Percentiles rank a stretch among this genome's conserved stretches.
Conservation (phyloP, 495 filamentous ascomycete species). For the Delitschia confertaspora region DNA sequence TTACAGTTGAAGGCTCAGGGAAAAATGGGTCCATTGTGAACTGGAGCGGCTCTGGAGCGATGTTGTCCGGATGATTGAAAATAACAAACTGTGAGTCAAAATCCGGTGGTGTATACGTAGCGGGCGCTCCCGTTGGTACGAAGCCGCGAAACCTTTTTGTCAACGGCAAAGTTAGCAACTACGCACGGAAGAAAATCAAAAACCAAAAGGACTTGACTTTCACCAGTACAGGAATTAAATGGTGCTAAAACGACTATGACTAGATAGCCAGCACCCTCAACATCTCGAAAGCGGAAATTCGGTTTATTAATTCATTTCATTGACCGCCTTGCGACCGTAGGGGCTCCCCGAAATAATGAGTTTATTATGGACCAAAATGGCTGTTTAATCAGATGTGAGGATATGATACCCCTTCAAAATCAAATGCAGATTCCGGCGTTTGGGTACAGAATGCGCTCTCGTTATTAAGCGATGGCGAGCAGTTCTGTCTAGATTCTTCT, state of each 20-base stretch:
- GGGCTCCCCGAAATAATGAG: not conserved
- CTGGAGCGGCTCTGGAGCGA: not conserved
- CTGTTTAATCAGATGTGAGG: not conserved
- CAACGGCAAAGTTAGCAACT: not conserved
- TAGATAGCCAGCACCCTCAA: not conserved
- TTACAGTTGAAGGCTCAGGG: not conserved
- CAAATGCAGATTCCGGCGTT: slow-evolving; percentile 2
- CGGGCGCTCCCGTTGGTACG: not conserved
- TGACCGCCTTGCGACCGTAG: not conserved
- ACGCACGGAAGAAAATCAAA: not conserved
- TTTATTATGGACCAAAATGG: slow-evolving; percentile 2
- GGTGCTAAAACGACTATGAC: not conserved
- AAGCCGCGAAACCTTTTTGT: not conserved
- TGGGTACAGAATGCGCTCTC: slow-evolving; percentile 4
- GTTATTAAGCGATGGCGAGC: not conserved
- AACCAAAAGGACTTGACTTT: not conserved
- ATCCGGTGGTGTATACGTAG: not conserved
- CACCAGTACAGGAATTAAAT: not conserved
- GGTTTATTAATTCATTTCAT: slow-evolving; percentile 1
- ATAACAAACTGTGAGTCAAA: not conserved
- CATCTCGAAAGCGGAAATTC: not conserved
- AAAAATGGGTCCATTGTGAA: slow-evolving; percentile 1
- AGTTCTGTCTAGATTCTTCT: not conserved
- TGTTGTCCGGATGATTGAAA: not conserved
- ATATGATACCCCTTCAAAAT: not conserved